Base-by-base conservation (phyloP, 140 eudicot species). In the Flaveria floridana region DNA sequence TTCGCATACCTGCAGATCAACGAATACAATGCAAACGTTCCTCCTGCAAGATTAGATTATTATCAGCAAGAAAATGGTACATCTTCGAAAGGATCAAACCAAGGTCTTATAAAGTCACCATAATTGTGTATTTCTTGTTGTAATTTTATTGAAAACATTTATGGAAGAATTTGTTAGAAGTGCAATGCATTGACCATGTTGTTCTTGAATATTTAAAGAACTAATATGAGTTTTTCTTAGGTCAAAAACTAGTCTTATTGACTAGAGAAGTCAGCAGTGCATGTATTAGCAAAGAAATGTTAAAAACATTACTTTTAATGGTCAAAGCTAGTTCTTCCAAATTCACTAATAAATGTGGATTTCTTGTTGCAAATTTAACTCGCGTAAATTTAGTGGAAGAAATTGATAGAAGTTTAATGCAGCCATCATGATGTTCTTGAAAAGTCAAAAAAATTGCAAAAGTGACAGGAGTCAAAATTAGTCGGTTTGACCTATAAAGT, bases 11-110 rank as follows among this genome's bases (percentile, higher is more conserved):
- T 87, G 79, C 94, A 85, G 64, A 94, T 90, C 71, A 94, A 68
- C 41, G 97, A 94, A 78, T 90, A 94, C 39, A 94, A 72, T n/a
- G 99, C 97, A 88, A 94, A 94, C 14, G 99, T 94, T 77, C 99
- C 99, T 66, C 99, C 99, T 93, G 87, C 85, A 79, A 74, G 62
- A n/a, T n/a, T 61, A 75, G 56, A 41, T 57, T 48, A 64, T 37
- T 52, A 59, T 68, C 44, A 78, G 66, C 67, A 74, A 23, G 14
- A 47, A 25, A 50, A 64, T 20, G 23, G 55, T 6, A 6, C 21
- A 65, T 9, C 12, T 47, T 50, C 42, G 1, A 44, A 7, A 14
- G 28, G 53, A 26, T 65, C 73, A 75, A 52, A 65, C 74, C 19
- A n/a, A 76, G 57, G 28, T 70, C 69, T 69, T 69, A 1, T 26